A percentile compares a stretch with the other conserved stretches of the same genome.
Conservation (phyloP, 192 early-diverging fungal species). For the Mycoemilia scoparia region DNA sequence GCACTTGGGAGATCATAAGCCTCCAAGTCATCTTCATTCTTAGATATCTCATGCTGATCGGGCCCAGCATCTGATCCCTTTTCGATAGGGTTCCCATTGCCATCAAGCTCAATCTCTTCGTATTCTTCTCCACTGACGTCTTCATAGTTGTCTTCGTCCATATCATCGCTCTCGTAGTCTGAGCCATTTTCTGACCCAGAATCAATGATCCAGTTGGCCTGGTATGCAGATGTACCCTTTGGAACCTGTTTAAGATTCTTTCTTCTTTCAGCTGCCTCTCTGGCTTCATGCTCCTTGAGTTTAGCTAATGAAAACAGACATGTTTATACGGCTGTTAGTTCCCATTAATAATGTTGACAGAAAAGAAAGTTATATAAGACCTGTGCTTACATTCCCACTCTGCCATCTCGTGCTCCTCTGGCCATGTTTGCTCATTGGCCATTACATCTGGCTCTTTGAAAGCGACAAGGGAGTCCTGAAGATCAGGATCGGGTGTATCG, state of each 20-base stretch:
- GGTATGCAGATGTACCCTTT: constrained; percentile 90
- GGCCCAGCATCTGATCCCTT: background rate
- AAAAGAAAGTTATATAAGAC: too few relatives aligned
- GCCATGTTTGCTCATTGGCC: constrained; percentile 96
- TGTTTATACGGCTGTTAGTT: too few relatives aligned
- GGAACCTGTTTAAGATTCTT: constrained; percentile 58
- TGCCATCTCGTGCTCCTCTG: constrained; percentile 83
- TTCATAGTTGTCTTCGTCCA: constrained; percentile 21
- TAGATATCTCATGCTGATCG: constrained; percentile 1
- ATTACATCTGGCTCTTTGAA: constrained; percentile 79
- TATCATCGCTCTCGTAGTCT: constrained; percentile 19
- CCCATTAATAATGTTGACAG: too few relatives aligned
- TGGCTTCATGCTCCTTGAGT: constrained; percentile 17
- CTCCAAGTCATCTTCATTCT: constrained; percentile 12
- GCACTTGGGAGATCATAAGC: constrained; percentile 7
- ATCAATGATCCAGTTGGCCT: constrained; percentile 95
- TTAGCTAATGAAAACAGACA: too few relatives aligned
- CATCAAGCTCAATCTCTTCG: constrained; percentile 9
- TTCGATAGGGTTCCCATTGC: constrained; percentile 1
- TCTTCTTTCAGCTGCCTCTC: constrained; percentile 1
- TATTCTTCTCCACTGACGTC: constrained; percentile 9
- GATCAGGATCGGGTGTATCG: constrained; percentile 45
- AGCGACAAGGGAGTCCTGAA: constrained; percentile 62
- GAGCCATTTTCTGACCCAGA: constrained; percentile 39
- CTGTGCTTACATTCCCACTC: constrained; percentile 50